phyloP scores from a whole-genome alignment of 2,329 filamentous ascomycete species.

The Fusarium annulatum region DNA sequence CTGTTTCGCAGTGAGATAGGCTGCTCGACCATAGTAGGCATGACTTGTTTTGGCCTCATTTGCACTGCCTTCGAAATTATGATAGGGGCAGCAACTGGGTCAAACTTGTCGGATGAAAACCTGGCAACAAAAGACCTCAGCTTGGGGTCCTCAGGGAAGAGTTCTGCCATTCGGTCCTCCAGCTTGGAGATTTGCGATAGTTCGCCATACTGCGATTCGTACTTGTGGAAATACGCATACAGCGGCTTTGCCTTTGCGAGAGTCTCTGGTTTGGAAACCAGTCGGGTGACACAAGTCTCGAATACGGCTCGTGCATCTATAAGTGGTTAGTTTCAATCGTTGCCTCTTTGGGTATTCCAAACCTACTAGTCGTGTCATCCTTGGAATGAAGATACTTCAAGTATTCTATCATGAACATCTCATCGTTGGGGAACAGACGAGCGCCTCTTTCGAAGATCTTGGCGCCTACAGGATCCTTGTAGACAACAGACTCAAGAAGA shows the following conservation, averaged over 20 bases:
- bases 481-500: slow-evolving; percentile 93
- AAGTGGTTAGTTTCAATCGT: slow-evolving; percentile 29
- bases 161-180: slow-evolving; percentile 90
- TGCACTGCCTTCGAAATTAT: slow-evolving; percentile 86
- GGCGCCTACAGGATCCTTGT: slow-evolving; percentile 90
- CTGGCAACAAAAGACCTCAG: slow-evolving; percentile 80
- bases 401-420: slow-evolving; percentile 93
- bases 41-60: slow-evolving; percentile 71
- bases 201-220: slow-evolving; percentile 94
- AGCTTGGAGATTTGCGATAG: slow-evolving; percentile 89
- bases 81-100: slow-evolving; percentile 82
- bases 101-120: slow-evolving; percentile 77
- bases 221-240: slow-evolving; percentile 92
- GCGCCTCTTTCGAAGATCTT: slow-evolving; percentile 97
- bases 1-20: slow-evolving; percentile 58
- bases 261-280: slow-evolving; percentile 81
- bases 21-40: slow-evolving; percentile 64
- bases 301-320: slow-evolving; percentile 94
- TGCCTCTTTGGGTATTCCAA: background rate
- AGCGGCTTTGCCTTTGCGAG: slow-evolving; percentile 82
- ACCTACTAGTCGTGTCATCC: slow-evolving; percentile 92
- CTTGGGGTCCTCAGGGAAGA: slow-evolving; percentile 90
- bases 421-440: slow-evolving; percentile 93
- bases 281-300: slow-evolving; percentile 88
- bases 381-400: slow-evolving; percentile 92